Evolutionary conservation across 2,329 filamentous ascomycete genomes (phyloP).

Genomic region (Aplosporella prunicola): DNA sequence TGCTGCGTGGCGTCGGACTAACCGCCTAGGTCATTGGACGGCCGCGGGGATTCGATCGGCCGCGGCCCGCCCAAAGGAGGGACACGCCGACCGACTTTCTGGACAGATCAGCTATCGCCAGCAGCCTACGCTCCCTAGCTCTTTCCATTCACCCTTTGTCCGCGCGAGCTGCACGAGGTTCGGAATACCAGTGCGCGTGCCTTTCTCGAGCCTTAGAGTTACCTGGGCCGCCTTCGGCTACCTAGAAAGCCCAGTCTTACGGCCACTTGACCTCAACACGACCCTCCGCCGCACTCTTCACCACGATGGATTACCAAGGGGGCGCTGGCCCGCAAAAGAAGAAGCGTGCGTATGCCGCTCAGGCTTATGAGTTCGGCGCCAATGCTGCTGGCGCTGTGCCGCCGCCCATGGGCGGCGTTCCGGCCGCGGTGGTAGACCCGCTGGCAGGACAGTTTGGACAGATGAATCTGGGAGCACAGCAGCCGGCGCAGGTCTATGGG

Average conservation of each 20-base stretch:
- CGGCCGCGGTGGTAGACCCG: conserved; percentile 49
- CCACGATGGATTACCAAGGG: conserved; percentile 10
- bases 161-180: no score
- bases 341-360: conserved; percentile 88
- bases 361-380: conserved; percentile 90
- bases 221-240: no score
- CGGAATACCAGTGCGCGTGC: no score
- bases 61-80: conserved; percentile 7
- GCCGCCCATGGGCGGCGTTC: conserved; percentile 33
- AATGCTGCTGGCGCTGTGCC: conserved; percentile 48
- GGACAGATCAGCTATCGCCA: no score
- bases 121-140: no score
- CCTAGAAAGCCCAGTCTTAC: no score
- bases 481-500: conserved; percentile 32
- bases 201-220: no score
- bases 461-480: conserved; percentile 58
- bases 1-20: no score
- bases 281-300: conserved; percentile 2
- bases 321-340: conserved; percentile 53
- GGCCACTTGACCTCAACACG: conserved; percentile 8
- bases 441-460: conserved; percentile 76
- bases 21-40: no score
- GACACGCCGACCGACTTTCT: background rate
- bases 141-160: no score
- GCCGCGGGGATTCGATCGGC: conserved; percentile 3